These are phyloP conservation scores for Elsinoe ampelina DNA, from an alignment of 2,329 filamentous ascomycete genomes.

Conservation along the genomic window DNA sequence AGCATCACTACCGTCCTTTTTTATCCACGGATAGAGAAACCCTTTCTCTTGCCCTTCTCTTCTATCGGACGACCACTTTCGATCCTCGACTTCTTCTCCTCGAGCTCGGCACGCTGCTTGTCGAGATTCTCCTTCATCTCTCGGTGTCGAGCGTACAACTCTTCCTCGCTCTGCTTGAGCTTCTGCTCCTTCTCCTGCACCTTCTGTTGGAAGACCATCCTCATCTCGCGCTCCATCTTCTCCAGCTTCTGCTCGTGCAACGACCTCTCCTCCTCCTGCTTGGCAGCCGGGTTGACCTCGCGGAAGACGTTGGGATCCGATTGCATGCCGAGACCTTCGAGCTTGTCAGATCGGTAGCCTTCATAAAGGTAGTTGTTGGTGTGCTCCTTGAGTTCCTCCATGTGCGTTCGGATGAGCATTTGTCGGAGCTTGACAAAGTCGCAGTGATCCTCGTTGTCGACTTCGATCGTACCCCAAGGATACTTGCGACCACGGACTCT, in stretches of 20 bases:
- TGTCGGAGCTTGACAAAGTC: constrained; percentile 99
- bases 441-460: constrained; percentile 99
- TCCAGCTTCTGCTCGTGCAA: constrained; percentile 99
- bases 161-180: constrained; percentile 97
- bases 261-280: constrained; percentile 97
- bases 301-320: constrained; percentile 99
- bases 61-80: constrained; percentile 93
- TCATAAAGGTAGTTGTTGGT: constrained; percentile 98
- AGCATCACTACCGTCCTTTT: background rate
- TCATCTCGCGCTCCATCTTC: constrained; percentile 99
- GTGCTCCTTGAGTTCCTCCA: constrained; percentile 99
- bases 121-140: constrained; percentile 99
- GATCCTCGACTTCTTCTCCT: constrained; percentile 95
- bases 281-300: constrained; percentile 99
- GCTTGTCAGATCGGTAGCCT: constrained; percentile 99
- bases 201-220: constrained; percentile 99
- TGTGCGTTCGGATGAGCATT: constrained; percentile 99
- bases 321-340: constrained; percentile 94
- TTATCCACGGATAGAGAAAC: constrained; percentile 76
- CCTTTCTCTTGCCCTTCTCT: constrained; percentile 98
- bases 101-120: constrained; percentile 84
- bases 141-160: constrained; percentile 92
- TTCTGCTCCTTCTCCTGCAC: constrained; percentile 99
- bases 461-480: constrained; percentile 97
- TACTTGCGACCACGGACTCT: constrained; percentile 94